Conservation (phyloP, 2,329 filamentous ascomycete species). For the Fusarium sp. region DNA sequence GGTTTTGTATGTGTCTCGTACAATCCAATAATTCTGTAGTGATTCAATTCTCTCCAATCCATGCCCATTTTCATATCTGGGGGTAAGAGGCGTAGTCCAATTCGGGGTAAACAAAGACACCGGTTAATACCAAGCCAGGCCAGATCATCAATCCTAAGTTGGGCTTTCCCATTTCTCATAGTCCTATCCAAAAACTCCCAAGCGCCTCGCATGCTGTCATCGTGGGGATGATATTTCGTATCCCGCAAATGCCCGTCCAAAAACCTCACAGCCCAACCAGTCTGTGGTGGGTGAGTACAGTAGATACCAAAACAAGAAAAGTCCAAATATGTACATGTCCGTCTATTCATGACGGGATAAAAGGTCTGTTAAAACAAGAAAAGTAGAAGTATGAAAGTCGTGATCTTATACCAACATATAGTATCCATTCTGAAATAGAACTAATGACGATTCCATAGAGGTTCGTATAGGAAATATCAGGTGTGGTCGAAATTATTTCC, state of each 20-base stretch:
- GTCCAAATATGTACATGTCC: constrained; percentile 16
- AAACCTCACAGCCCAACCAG: constrained; percentile 5
- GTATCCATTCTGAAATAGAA: background rate
- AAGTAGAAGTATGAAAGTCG: constrained; percentile 15
- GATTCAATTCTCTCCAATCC: constrained; percentile 22
- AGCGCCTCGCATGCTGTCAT: constrained; percentile 35
- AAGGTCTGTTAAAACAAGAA: constrained; percentile 32
- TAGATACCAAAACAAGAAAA: constrained; percentile 17
- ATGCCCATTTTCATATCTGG: constrained; percentile 27
- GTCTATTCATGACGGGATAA: constrained; percentile 4
- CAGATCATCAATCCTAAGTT: constrained; percentile 18
- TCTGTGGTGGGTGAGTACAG: background rate
- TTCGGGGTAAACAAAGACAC: constrained; percentile 22
- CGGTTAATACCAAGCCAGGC: constrained; percentile 26
- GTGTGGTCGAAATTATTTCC: background rate
- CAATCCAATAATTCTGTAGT: constrained; percentile 18
- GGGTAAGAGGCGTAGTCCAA: constrained; percentile 18
- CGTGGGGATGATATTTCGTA: constrained; percentile 6
- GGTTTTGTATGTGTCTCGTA: constrained; percentile 5
- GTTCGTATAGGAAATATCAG: background rate
- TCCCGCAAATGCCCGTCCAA: constrained; percentile 21
- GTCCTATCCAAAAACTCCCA: constrained; percentile 25
- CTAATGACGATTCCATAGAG: background rate
- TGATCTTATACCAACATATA: constrained; percentile 6
- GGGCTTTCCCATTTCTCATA: constrained; percentile 8